Percentiles rank a stretch among this genome's conserved stretches.
Evolutionary conservation across 139 green algal species (phyloP).

Genomic region (Chlorella sorokiniana): DNA sequence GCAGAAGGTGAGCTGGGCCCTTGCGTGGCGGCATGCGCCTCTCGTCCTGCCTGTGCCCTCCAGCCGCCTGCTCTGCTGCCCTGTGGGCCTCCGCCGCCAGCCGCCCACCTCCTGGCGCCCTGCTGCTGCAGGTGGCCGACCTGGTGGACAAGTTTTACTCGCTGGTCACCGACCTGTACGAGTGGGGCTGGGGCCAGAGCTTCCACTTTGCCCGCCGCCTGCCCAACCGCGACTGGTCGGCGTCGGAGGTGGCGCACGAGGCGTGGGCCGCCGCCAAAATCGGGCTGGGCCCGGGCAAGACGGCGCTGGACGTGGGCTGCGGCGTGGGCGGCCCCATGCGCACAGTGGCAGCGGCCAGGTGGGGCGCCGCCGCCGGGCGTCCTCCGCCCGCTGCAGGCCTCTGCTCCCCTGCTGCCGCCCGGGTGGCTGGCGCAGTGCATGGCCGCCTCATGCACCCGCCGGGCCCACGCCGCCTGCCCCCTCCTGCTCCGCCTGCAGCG

Average conservation of each 20-base stretch:
- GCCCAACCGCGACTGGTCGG: conserved; percentile 68
- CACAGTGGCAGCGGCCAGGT: conserved; percentile 76
- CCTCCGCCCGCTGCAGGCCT: too few relatives aligned
- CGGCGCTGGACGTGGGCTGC: conserved; percentile 91
- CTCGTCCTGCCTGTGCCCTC: too few relatives aligned
- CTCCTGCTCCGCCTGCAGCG: conserved; percentile 42
- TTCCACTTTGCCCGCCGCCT: conserved; percentile 98
- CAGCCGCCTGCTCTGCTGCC: too few relatives aligned
- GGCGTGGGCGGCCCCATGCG: conserved; percentile 98
- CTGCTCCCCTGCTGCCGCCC: too few relatives aligned
- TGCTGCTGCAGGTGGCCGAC: conserved; percentile 35
- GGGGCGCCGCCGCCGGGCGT: conserved; percentile 10
- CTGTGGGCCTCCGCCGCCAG: not conserved
- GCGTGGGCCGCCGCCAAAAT: conserved; percentile 67
- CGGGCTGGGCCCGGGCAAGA: conserved; percentile 43
- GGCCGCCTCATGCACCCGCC: not conserved
- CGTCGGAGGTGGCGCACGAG: conserved; percentile 88
- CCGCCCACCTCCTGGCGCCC: not conserved
- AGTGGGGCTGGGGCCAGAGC: conserved; percentile 96
- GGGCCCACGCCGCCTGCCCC: not conserved
- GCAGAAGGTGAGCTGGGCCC: conserved; percentile 37
- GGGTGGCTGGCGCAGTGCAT: not conserved
- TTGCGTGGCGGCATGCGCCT: not conserved
- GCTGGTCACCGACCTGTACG: conserved; percentile 95
- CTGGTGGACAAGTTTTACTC: conserved; percentile 59